Base-by-base conservation (phyloP, 805 yeast genomes). In the Scheffersomyces lignosus region DNA sequence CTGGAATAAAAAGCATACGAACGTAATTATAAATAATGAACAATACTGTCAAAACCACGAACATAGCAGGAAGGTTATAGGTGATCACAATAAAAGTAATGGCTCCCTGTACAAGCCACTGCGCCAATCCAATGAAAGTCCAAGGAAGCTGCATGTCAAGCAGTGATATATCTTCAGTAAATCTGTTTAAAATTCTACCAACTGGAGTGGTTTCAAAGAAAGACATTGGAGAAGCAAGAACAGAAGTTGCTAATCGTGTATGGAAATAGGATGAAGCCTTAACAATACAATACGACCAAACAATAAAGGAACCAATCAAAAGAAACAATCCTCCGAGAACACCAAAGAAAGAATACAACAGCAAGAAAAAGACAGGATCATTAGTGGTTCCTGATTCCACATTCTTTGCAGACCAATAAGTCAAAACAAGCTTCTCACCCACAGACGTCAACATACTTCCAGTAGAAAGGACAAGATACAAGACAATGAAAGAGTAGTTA, bases 151-250 rank as follows among this genome's bases (percentile, higher is more conserved):
- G 65, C 37, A 70, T 67, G 56, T 82, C 88, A 38, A 81, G 64
- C 20, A 70, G 70, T 42, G 70, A 71, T 43, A 82, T 70, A 58
- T 82, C 88, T 49, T 78, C 75, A 16, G 84, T 73, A 48, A 81
- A 81, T 45, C 87, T 60, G 52, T 82, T 81, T 53, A 80, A 65
- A 13, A 81, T 72, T 50, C 87, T 65, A 4, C 88, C 88, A 31
- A 76, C 56, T 5, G 88, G 88, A 0, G 87, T 81, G 0, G 84
- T 73, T 46, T 82, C 87, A 54, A 81, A 82, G 49, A 79, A 81
- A 3, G 71, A 64, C 82, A 82, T 78, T 31, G 87, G 87, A 1
- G 84, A 70, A 33, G 71, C 58, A 36, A 81, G 41, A 23, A 82
- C 76, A 1, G 81, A 52, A 4, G 43, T 37, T 0, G 80, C 79